These are phyloP conservation scores for Dactylellina drechsleri DNA, from an alignment of 2,329 filamentous ascomycete species.

Conservation along the genomic window DNA sequence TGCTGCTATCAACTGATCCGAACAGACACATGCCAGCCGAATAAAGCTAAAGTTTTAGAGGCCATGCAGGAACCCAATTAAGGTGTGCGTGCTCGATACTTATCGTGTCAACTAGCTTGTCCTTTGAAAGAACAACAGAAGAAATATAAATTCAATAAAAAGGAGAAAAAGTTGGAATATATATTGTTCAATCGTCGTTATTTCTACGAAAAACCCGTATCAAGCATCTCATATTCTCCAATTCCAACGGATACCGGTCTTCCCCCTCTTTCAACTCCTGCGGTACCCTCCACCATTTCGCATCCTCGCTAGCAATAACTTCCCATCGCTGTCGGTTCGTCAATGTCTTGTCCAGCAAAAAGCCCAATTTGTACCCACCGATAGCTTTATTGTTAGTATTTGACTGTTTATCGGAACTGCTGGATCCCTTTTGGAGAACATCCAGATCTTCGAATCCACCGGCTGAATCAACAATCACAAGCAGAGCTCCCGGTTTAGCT, in stretches of 20 bases:
- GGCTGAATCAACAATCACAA: constrained; percentile 42
- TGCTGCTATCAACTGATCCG: too few relatives aligned
- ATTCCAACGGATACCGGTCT: constrained; percentile 34
- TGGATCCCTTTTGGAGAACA: constrained; percentile 12
- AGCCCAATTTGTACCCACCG: constrained; percentile 46
- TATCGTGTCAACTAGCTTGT: too few relatives aligned
- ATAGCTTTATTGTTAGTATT: neutral
- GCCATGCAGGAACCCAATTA: too few relatives aligned
- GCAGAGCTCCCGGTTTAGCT: constrained; percentile 44
- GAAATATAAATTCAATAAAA: too few relatives aligned
- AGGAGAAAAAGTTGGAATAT: too few relatives aligned
- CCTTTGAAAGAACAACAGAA: too few relatives aligned
- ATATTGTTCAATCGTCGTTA: constrained; percentile 24
- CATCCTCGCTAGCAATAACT: constrained; percentile 31
- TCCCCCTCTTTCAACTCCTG: constrained; percentile 29
- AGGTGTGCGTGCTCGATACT: too few relatives aligned
- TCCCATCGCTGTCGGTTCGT: constrained; percentile 33
- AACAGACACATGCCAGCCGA: neutral
- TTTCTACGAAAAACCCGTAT: constrained; percentile 49
- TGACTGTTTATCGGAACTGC: neutral
- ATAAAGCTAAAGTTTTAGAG: neutral
- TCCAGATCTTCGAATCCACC: constrained; percentile 54
- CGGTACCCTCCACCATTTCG: constrained; percentile 49
- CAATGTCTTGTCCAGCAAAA: constrained; percentile 48
- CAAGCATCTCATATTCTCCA: constrained; percentile 53